Base-by-base conservation (phyloP, 2,329 filamentous ascomycete genomes). In the Mycosphaerella sp. region DNA sequence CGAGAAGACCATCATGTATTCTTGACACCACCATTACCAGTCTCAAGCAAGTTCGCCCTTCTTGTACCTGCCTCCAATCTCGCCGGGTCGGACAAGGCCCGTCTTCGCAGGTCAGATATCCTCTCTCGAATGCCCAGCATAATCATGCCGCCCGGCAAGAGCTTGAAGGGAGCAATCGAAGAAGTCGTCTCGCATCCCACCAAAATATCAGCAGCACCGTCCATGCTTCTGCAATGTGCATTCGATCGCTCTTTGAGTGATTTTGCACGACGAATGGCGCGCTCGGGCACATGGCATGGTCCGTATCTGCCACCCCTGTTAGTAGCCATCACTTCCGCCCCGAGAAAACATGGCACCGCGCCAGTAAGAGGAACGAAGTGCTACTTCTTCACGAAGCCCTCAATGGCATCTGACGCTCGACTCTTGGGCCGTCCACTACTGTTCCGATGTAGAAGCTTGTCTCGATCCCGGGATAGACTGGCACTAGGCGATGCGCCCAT, bases 371-470 rank as follows among this genome's bases (percentile, higher is more conserved):
- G 41, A 42, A 53, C 47, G 55, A 58, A 59, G 54, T 64, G 53
- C 62, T 64, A 68, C 63, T 66, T 67, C 59, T 64, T 65, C 53
- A 66, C 63, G 51, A 67, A 59, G 41, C 57, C 62, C 56, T 67
- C 66, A 31, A 67, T 56, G 3, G 62, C 65, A 26, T 66, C 65
- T 29, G 54, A 63, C 26, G 62, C 58, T 10, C 64, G 53, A 48
- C 55, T 59, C 31, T 53, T 60, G 31, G 60, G 59, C 38, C 60
- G 54, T 9, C 57, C 54, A 17, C 56, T 59, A 39, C 63, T 65
- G 51, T 60, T 62, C 7, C 65, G 61, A 46, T 67, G 64, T 8
- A 64, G 48, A 31, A 66, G 51, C 41, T 59, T 60, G 41, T 66
- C 65, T 59, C 59, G 26, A 34, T 49, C 48, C 31, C 46, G 44